Conservation (phyloP, 2,329 filamentous ascomycete genomes). For the Diplodia sapinea region DNA sequence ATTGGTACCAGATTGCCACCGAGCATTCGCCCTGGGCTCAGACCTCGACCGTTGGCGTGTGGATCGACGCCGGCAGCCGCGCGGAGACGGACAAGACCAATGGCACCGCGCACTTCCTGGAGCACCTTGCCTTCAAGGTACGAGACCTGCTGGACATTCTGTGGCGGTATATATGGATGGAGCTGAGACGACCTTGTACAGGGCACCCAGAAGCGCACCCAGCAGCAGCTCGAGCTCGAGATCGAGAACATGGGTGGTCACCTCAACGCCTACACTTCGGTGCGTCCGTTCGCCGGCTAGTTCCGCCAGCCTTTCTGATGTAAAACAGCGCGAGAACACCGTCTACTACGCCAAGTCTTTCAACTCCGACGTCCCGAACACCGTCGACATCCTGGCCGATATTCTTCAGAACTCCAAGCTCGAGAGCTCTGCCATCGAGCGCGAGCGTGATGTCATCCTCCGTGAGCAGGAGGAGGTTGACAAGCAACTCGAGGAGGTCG, state of each 20-base stretch:
- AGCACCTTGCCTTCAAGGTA: conserved; percentile 99
- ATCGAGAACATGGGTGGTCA: conserved; percentile 99
- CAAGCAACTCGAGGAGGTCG: conserved; percentile 99
- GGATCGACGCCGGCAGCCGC: conserved; percentile 98
- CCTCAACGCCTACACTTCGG: conserved; percentile 99
- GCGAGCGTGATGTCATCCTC: conserved; percentile 97
- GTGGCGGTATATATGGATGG: conserved; percentile 16
- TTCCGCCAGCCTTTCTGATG: conserved; percentile 21
- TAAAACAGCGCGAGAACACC: conserved; percentile 84
- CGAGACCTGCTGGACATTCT: conserved; percentile 32
- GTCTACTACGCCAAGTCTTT: conserved; percentile 99
- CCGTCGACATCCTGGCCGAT: conserved; percentile 97
- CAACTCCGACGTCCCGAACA: conserved; percentile 94
- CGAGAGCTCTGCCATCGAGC: conserved; percentile 88
- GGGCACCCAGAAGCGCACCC: conserved; percentile 92
- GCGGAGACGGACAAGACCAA: conserved; percentile 98
- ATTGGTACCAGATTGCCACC: conserved; percentile 77
- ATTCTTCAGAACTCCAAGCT: conserved; percentile 99
- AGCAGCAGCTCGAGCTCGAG: conserved; percentile 98
- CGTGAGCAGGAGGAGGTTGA: conserved; percentile 99
- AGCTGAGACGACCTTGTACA: conserved; percentile 49
- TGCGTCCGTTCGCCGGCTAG: conserved; percentile 55
- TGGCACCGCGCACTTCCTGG: conserved; percentile 98
- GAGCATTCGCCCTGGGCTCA: conserved; percentile 98
- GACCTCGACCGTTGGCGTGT: conserved; percentile 97